Base-by-base conservation (phyloP, 1,284 basidiomycete genomes). In the Ustilago tritici region DNA sequence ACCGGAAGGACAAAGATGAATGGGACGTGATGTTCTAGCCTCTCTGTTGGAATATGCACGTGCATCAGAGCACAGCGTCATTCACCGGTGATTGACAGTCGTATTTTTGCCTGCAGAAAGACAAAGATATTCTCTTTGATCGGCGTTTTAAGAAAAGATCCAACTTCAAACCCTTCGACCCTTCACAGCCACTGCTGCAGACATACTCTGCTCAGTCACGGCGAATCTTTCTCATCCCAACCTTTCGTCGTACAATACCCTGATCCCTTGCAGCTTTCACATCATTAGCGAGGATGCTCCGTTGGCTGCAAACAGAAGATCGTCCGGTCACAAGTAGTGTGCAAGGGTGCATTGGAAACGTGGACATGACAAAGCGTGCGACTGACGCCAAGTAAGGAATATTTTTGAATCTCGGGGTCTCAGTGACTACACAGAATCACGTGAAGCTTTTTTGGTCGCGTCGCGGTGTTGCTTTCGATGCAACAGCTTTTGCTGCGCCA, bases 381-480 rank as follows among this genome's bases (percentile, higher is more conserved):
- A 15, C 23, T n/a, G 38, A 40, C 58, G 35, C 58, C 49, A 32
- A 49, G 34, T 54, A 50, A 56, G 8, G 8, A 23, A 34, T 28
- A 28, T 54, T 62, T 61, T 62, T 62, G 49, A 43, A 28, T 23
- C 23, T 32, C 7, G 47, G 34, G 50, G 23, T 53, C 28, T n/a
- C 19, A 6, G 3, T 17, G 31, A 0, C 53, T 43, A 41, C 8
- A 19, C 17, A 41, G n/a, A 57, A 74, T 75, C 72, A 75, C 72
- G 72, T 75, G 72, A 75, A 70, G 55, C 46, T 5, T 7, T 28
- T 34, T 49, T 19, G 40, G 53, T 65, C 69, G 69, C 74, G 74
- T 71, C 74, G 69, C 74, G 74, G 74, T 76, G 69, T 76, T 76
- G 65, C 53, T 53, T 28, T 34, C 19, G 3, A 35, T 2, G 34